phyloP scores from a whole-genome alignment of 2,329 filamentous ascomycete species.

The Ampelomyces quisqualis region DNA sequence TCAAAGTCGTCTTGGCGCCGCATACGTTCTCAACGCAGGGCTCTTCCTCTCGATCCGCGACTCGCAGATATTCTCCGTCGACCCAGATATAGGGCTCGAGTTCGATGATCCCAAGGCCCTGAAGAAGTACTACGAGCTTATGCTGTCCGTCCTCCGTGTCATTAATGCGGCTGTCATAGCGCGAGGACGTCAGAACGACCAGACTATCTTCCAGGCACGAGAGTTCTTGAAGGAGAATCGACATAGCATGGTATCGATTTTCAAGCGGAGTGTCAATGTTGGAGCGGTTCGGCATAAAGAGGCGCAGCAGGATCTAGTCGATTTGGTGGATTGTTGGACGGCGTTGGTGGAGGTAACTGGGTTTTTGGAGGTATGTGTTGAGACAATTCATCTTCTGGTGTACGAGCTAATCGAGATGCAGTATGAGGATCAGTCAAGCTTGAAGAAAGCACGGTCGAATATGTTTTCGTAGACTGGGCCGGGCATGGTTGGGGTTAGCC shows the following conservation, averaged over 20 bases:
- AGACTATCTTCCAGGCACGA: constrained; percentile 70
- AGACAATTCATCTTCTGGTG: background rate
- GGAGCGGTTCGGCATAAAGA: constrained; percentile 56
- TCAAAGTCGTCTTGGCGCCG: constrained; percentile 80
- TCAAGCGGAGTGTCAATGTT: constrained; percentile 85
- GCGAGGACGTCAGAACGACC: constrained; percentile 76
- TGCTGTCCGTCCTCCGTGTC: constrained; percentile 77
- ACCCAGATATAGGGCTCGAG: constrained; percentile 87
- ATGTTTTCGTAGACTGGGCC: constrained; percentile 17
- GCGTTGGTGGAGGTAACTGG: constrained; percentile 78
- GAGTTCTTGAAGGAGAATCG: constrained; percentile 81
- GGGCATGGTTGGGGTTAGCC: too few species aligned
- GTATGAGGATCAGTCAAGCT: constrained; percentile 25
- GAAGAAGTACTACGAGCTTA: constrained; percentile 78
- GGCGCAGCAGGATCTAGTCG: constrained; percentile 65
- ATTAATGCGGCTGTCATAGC: constrained; percentile 79
- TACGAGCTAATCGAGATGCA: constrained; percentile 10
- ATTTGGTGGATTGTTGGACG: constrained; percentile 82
- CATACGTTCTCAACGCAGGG: constrained; percentile 83
- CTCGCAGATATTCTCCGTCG: constrained; percentile 82
- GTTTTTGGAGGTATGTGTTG: constrained; percentile 71
- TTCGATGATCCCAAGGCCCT: constrained; percentile 69
- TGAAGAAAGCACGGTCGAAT: constrained; percentile 16
- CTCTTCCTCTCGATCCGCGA: constrained; percentile 78
- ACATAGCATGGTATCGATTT: constrained; percentile 79